Evolutionary conservation across 371 early-diverging fungal species (phyloP), one percentile per base, ranked within the genome.

Genomic region (Rhizopus sp.): DNA sequence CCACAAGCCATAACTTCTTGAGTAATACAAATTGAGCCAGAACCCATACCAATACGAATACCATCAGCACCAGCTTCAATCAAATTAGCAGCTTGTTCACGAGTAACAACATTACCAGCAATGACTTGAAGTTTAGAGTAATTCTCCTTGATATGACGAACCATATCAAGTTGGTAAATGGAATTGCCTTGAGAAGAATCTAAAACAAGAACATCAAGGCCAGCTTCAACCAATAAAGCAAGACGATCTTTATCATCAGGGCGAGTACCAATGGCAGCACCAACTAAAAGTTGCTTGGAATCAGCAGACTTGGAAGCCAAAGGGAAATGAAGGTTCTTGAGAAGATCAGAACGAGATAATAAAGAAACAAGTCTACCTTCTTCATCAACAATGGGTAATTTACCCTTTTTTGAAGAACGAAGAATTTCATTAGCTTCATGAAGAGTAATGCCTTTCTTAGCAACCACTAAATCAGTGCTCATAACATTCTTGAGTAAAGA

Each of bases 1-100:
- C 98, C 98, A 62, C 94, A 94, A 32, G 97, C 97, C 96, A 96
- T 96, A 64, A 96, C 96, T 83, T 96, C 98, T 72, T 97, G 97
- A 38, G 97, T 97, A 61, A 96, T 97, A 85, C 98, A 97, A 73
- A 97, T 97, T 32, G 92, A 92, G 29, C 98, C 98, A 58, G 90
- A 89, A 50, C 98, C 98, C 98, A 97, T 97, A 60, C 98, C 98
- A 53, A 97, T 86, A 64, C 95, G 89, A 52, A 97, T 81, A 58
- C 91, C 97, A 69, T 97, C 98, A 54, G 95, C 97, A 64, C 98
- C 98, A 48, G 96, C 98, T 13, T 79, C 89, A 62, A 96, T 96
- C 56, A 97, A 75, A 56, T 82, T 83, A 50, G 93, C 88, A 42
- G 97, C 97, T 77, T 97, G 96, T 72, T 95, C 95, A 72, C 89